These are phyloP conservation scores for Podospora anserina DNA, from an alignment of 495 filamentous ascomycete species.

Conservation along the genomic window DNA sequence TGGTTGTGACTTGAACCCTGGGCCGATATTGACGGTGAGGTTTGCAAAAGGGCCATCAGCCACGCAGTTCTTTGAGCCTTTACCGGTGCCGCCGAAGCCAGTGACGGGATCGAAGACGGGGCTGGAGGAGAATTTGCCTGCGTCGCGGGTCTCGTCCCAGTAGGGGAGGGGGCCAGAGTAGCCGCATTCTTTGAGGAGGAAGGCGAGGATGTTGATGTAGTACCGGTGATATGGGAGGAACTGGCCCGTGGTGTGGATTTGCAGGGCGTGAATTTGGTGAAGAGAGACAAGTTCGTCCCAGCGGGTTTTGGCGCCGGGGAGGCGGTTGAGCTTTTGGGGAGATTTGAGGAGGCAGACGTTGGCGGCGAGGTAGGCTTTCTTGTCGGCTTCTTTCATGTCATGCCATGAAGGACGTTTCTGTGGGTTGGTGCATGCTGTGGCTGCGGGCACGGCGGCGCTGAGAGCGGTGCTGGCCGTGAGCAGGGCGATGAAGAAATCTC, in stretches of 20 bases:
- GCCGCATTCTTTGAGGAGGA: conserved; percentile 42
- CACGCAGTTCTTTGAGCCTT: conserved; percentile 34
- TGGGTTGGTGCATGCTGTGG: conserved; percentile 7
- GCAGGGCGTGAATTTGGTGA: conserved; percentile 20
- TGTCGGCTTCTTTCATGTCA: conserved; percentile 4
- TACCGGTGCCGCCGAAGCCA: conserved; percentile 48
- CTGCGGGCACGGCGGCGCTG: neutral
- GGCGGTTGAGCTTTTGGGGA: conserved; percentile 23
- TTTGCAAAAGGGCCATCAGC: conserved; percentile 43
- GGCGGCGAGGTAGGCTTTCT: conserved; percentile 12
- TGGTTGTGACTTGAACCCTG: conserved; percentile 31
- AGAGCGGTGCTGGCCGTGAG: neutral
- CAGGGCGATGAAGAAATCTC: conserved; percentile 1
- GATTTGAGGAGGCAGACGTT: conserved; percentile 1
- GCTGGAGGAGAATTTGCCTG: conserved; percentile 37
- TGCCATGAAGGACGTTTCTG: conserved; percentile 11
- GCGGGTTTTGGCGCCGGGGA: conserved; percentile 27
- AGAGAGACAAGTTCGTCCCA: conserved; percentile 42
- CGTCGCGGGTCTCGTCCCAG: conserved; percentile 47
- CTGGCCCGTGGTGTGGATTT: conserved; percentile 25
- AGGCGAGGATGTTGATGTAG: conserved; percentile 43
- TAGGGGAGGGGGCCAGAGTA: conserved; percentile 48
- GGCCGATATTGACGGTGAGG: conserved; percentile 32
- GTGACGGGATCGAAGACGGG: conserved; percentile 32
- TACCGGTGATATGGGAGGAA: conserved; percentile 54